These are phyloP conservation scores for Teratosphaeria viscida DNA, from an alignment of 2,329 filamentous ascomycete genomes.

Conservation along the genomic window DNA sequence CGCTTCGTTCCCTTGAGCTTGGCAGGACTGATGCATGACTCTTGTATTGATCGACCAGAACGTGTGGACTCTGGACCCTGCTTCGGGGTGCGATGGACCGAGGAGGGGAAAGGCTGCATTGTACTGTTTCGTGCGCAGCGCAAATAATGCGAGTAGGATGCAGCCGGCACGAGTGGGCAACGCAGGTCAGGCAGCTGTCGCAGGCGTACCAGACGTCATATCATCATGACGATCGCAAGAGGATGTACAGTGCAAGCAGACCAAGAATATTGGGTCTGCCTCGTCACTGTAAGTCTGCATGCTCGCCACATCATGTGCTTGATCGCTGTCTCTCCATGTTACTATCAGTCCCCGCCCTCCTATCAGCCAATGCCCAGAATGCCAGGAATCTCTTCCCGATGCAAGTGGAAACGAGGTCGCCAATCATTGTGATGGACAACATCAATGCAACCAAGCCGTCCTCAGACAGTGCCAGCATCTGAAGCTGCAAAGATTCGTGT, in stretches of 20 bases:
- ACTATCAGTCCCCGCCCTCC: neutral
- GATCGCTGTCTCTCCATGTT: neutral
- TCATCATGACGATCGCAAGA: neutral
- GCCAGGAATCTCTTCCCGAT: neutral
- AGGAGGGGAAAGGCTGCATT: neutral
- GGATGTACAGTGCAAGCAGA: neutral
- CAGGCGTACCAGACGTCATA: neutral
- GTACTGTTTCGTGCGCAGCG: neutral
- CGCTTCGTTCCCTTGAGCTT: too few relatives aligned
- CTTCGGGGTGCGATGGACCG: neutral
- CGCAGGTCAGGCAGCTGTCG: neutral
- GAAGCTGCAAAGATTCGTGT: neutral
- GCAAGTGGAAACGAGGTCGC: neutral
- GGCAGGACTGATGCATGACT: neutral
- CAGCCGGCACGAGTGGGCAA: neutral
- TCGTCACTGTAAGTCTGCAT: neutral
- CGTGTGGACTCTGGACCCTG: neutral
- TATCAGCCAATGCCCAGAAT: too few relatives aligned
- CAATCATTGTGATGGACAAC: neutral
- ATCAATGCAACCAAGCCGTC: neutral
- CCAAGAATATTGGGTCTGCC: neutral
- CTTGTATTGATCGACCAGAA: neutral
- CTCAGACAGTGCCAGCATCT: neutral
- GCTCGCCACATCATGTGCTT: neutral
- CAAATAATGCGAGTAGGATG: neutral